A percentile compares a stretch with the other conserved stretches of the same genome.
Conservation (phyloP, 1,284 basidiomycete species). For the Papiliotrema flavescens region DNA sequence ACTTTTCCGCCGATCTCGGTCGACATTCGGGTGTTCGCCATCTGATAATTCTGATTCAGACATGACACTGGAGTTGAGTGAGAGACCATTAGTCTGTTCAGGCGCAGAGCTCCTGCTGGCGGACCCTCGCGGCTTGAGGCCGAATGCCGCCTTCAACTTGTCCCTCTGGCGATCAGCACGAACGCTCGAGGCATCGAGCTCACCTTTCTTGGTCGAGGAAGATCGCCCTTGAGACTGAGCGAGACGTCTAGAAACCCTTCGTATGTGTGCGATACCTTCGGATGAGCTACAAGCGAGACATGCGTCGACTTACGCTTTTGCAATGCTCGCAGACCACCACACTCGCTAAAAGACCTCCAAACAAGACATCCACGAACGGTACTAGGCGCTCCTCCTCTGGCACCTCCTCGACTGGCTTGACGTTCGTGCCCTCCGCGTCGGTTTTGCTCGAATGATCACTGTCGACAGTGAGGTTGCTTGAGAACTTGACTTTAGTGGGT, state of each 20-base stretch:
- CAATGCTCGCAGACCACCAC: conserved; percentile 91
- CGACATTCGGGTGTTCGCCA: conserved; percentile 10
- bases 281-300: background rate
- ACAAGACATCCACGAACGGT: conserved; percentile 82
- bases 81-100: background rate
- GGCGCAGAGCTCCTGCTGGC: background rate
- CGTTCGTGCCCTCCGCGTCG: too few species aligned
- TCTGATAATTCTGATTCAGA: conserved; percentile 41
- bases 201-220: conserved; percentile 27
- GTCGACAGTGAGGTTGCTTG: too few species aligned
- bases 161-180: conserved; percentile 54
- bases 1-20: conserved; percentile 10
- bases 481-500: conserved; percentile 9
- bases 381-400: conserved; percentile 54
- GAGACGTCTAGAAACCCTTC: conserved; percentile 93
- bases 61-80: conserved; percentile 14
- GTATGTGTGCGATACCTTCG: conserved; percentile 78
- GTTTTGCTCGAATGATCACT: too few species aligned
- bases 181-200: background rate
- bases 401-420: too few species aligned
- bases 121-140: conserved; percentile 5
- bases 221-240: conserved; percentile 65
- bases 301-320: conserved; percentile 56
- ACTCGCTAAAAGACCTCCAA: conserved; percentile 79
- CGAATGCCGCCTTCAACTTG: conserved; percentile 62